phyloP scores from a whole-genome alignment of 2,329 filamentous ascomycete species.

The Triangularia verruculosa region DNA sequence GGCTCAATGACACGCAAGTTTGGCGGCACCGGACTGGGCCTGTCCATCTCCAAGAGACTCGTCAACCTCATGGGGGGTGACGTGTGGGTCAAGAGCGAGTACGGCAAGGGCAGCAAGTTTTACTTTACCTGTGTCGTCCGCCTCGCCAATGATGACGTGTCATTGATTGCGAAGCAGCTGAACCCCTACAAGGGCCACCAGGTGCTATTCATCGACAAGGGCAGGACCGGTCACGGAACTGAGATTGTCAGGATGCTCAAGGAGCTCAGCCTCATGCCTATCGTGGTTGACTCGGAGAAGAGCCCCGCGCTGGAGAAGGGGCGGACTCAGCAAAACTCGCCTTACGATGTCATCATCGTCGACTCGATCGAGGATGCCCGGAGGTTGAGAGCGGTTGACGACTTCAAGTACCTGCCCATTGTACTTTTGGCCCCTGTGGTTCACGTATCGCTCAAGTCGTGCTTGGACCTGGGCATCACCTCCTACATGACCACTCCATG shows the following conservation, averaged over 20 bases:
- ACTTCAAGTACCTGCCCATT: conserved; percentile 97
- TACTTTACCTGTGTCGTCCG: conserved; percentile 94
- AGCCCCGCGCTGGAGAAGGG: conserved; percentile 54
- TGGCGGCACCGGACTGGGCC: conserved; percentile 86
- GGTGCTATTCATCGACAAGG: conserved; percentile 92
- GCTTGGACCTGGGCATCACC: conserved; percentile 92
- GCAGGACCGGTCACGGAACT: conserved; percentile 71
- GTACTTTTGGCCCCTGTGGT: conserved; percentile 87
- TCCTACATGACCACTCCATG: conserved; percentile 99
- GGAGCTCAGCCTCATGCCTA: conserved; percentile 73
- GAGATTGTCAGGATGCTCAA: conserved; percentile 76
- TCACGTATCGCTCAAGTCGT: conserved; percentile 88
- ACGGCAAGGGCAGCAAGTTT: conserved; percentile 88
- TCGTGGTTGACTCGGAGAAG: conserved; percentile 78
- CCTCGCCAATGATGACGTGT: conserved; percentile 74
- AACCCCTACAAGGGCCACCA: conserved; percentile 89
- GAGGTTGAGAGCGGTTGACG: conserved; percentile 78
- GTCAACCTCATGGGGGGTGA: conserved; percentile 96
- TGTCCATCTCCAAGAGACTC: conserved; percentile 92
- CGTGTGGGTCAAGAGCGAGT: conserved; percentile 92
- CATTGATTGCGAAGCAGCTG: conserved; percentile 76
- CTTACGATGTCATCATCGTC: conserved; percentile 94
- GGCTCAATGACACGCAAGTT: conserved; percentile 96
- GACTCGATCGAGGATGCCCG: conserved; percentile 92
- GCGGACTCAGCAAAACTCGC: conserved; percentile 52